phyloP scores from a whole-genome alignment of 2,329 filamentous ascomycete species.

The Pezicula carpinea region DNA sequence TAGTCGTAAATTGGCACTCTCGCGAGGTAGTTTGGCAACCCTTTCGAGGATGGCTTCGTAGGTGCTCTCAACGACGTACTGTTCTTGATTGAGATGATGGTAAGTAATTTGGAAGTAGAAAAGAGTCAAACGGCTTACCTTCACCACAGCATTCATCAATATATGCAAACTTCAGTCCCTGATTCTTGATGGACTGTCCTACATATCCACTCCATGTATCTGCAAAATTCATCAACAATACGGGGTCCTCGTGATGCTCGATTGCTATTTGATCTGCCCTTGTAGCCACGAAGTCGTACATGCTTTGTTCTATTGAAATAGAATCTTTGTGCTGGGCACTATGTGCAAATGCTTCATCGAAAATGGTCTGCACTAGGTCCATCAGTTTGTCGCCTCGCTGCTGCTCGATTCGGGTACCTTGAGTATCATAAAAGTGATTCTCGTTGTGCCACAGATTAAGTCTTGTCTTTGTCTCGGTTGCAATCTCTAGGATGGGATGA shows the following conservation, averaged over 20 bases:
- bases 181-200: slow-evolving; percentile 41
- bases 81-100: not conserved
- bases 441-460: too few species aligned
- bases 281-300: slow-evolving; percentile 34
- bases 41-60: slow-evolving; percentile 6
- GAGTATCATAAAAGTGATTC: too few species aligned
- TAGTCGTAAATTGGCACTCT: slow-evolving; percentile 10
- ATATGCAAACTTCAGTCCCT: slow-evolving; percentile 53
- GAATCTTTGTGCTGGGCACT: too few species aligned
- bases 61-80: not conserved
- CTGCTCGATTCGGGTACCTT: too few species aligned
- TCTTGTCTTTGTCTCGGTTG: too few species aligned
- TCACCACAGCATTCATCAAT: slow-evolving; percentile 54
- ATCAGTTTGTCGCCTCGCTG: too few species aligned
- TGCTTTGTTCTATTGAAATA: slow-evolving; percentile 34
- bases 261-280: slow-evolving; percentile 28
- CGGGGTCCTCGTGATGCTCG: too few species aligned
- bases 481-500: too few species aligned
- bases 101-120: not conserved
- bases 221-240: slow-evolving; percentile 33
- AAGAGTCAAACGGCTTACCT: slow-evolving; percentile 19
- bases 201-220: slow-evolving; percentile 49
- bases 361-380: too few species aligned
- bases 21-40: slow-evolving; percentile 8
- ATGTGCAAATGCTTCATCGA: too few species aligned